Conservation (phyloP, 345 rosid genomes). For the Acer campestre region DNA sequence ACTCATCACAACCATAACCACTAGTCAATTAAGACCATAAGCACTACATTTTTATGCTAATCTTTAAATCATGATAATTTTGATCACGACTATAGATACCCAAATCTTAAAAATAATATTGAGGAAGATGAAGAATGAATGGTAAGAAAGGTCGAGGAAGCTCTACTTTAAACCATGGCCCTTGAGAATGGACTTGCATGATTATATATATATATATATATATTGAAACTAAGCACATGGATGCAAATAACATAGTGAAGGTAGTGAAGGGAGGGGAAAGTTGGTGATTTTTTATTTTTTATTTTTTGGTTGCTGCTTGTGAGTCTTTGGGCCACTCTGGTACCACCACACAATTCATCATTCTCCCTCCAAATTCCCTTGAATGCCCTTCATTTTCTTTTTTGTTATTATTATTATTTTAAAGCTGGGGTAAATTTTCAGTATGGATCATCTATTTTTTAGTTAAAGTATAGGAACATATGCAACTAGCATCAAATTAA, state of each 20-base stretch:
- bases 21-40: not conserved
- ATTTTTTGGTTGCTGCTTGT: no score
- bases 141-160: not conserved
- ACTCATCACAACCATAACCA: no score
- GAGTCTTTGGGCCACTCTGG: no score
- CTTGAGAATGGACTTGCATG: constrained; percentile 11
- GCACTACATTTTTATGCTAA: not conserved
- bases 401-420: no score
- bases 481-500: no score
- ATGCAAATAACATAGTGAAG: not conserved
- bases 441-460: no score
- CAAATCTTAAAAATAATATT: not conserved
- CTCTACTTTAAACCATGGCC: constrained; percentile 5
- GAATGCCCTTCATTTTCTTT: no score
- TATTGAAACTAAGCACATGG: not conserved
- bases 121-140: not conserved
- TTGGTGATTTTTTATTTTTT: not conserved
- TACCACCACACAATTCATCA: no score
- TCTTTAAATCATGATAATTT: no score
- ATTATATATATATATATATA: not conserved
- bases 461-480: no score
- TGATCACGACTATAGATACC: not conserved
- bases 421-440: no score
- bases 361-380: no score
- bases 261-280: not conserved